These are phyloP conservation scores for Metarhizium brunneum DNA, from an alignment of 2,329 filamentous ascomycete species.

Conservation along the genomic window DNA sequence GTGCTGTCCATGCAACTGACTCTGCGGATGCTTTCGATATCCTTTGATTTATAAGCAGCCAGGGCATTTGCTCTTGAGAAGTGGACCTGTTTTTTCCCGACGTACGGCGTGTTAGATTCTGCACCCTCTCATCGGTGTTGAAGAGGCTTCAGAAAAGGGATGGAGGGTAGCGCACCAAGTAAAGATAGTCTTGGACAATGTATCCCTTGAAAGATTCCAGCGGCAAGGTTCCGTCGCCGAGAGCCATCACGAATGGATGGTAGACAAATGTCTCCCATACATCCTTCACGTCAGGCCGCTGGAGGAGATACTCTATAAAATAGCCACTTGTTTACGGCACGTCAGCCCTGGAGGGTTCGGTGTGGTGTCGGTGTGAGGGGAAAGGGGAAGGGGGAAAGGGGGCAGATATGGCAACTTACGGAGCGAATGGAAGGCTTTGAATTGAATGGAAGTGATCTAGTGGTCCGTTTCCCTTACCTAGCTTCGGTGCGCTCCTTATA, in stretches of 20 bases:
- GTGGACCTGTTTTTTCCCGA: conserved; percentile 48
- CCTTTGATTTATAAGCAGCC: conserved; percentile 74
- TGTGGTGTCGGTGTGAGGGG: not conserved
- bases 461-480: conserved; percentile 61
- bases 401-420: conserved; percentile 31
- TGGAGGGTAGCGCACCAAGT: conserved; percentile 47
- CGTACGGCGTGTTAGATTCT: not conserved
- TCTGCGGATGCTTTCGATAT: conserved; percentile 60
- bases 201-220: conserved; percentile 77
- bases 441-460: conserved; percentile 72
- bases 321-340: conserved; percentile 43
- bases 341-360: not conserved
- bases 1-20: conserved; percentile 19
- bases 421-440: conserved; percentile 58
- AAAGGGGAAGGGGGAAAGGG: not conserved
- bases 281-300: conserved; percentile 61
- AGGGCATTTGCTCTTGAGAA: conserved; percentile 82
- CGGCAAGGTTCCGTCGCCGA: conserved; percentile 69
- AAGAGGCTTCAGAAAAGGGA: not conserved
- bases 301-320: conserved; percentile 76
- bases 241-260: conserved; percentile 70
- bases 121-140: not conserved
- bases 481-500: conserved; percentile 53
- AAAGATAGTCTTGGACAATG: conserved; percentile 86
- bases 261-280: conserved; percentile 70